phyloP scores from a whole-genome alignment of 2,329 filamentous ascomycete genomes.

The Arthroderma sp. region DNA sequence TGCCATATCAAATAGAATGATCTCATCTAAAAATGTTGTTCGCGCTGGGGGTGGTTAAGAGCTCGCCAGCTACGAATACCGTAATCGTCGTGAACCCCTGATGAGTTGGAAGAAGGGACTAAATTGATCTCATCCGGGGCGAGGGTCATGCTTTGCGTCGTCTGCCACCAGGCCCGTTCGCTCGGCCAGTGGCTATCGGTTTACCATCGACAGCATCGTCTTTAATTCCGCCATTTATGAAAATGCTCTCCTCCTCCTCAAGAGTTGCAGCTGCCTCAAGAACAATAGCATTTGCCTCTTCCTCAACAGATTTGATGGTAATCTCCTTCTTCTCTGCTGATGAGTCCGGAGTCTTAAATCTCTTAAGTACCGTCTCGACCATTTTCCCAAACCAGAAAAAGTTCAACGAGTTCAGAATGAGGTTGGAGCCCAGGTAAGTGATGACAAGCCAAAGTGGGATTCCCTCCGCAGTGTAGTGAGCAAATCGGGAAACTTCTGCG shows the following conservation, averaged over 20 bases:
- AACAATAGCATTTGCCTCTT: constrained; percentile 19
- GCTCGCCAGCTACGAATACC: no score
- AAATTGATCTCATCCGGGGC: background rate
- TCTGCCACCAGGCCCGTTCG: constrained; percentile 4
- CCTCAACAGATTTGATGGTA: constrained; percentile 16
- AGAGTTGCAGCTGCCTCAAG: constrained; percentile 18
- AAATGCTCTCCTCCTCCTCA: constrained; percentile 10
- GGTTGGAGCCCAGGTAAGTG: constrained; percentile 46
- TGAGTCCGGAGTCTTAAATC: constrained; percentile 36
- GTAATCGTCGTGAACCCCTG: no score
- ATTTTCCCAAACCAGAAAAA: constrained; percentile 57
- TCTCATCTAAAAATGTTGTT: no score
- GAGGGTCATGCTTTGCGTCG: constrained; percentile 7
- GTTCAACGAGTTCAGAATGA: constrained; percentile 49
- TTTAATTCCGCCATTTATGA: constrained; percentile 10
- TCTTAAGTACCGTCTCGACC: constrained; percentile 50
- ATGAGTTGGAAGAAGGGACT: background rate
- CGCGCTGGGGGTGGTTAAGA: no score
- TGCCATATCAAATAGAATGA: no score
- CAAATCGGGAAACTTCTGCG: constrained; percentile 38
- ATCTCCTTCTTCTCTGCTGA: constrained; percentile 13
- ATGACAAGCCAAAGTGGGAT: constrained; percentile 46
- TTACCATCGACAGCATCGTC: background rate
- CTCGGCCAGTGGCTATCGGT: background rate
- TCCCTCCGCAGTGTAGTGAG: constrained; percentile 21